Evolutionary conservation across 371 early-diverging fungal genomes (phyloP), one percentile per base, ranked within the genome.

Genomic region (Rhizopus microsporus): DNA sequence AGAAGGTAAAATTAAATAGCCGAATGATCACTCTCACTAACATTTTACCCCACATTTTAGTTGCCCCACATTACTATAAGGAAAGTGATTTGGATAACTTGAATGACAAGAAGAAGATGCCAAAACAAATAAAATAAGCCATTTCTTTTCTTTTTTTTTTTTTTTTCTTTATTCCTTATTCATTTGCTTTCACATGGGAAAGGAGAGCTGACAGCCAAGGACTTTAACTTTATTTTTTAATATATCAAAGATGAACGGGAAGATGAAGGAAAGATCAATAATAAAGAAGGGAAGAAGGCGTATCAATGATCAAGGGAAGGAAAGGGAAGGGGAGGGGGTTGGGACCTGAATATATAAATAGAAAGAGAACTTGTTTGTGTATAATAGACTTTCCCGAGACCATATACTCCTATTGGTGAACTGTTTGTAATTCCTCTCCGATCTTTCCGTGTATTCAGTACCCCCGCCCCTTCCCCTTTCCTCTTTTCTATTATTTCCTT

Each of bases 1-100:
- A 39, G 98, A 98, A 80, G 83, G 88, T 86, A 69, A 63, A 62
- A 12, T 62, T 56, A 4, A 50, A 47, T 37, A 48, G 32, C 47
- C 35, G 47, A 17, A 30, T 23, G 8, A 7, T 46, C 16, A 15
- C n/a, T 44, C 46, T 23, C 23, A 23, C 23, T 23, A 23, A 23
- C 23, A 23, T 23, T 23, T 56, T 15, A 23, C 32, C 31, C 31
- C 2, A 34, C 23, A 23, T 23, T 23, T 23, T 63, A 85, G 89
- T 93, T 34, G 92, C 94, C 0, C 96, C 96, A 8, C 98, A 98
- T 72, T 96, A 91, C 72, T 98, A 93, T 76, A 87, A 90, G 61
- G 73, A 81, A 46, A 77, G 77, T 34, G 95, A 93, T 48, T 45
- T 90, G 38, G 78, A 81, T 30, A 77, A 77, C 52, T 59, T 77